A percentile compares a stretch with the other conserved stretches of the same genome.
phyloP scores from a whole-genome alignment of 768 basidiomycete genomes.

The Leccinum imitatum region DNA sequence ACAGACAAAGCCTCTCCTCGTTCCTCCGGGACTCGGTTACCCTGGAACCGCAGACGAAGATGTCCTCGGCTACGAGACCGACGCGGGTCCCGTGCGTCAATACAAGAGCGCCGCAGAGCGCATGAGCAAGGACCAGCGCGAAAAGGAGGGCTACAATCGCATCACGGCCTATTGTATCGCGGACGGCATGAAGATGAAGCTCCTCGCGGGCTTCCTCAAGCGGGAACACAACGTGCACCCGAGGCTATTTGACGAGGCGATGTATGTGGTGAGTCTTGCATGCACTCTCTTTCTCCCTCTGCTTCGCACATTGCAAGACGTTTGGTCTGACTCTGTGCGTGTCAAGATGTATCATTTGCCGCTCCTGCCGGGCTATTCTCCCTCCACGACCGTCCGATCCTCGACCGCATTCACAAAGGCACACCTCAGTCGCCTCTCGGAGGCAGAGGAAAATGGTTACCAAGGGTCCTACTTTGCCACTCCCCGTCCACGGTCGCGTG shows the following conservation, averaged over 20 bases:
- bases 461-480: slow-evolving; percentile 77
- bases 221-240: slow-evolving; percentile 90
- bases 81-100: slow-evolving; percentile 61
- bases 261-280: slow-evolving; percentile 73
- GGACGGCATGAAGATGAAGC: slow-evolving; percentile 81
- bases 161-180: slow-evolving; percentile 90
- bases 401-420: slow-evolving; percentile 64
- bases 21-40: slow-evolving; percentile 14
- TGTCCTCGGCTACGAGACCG: slow-evolving; percentile 63
- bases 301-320: background rate
- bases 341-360: slow-evolving; percentile 87
- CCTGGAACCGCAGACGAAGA: slow-evolving; percentile 39
- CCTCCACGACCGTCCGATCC: slow-evolving; percentile 81
- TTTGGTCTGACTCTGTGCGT: background rate
- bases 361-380: slow-evolving; percentile 87
- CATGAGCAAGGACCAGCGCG: slow-evolving; percentile 84
- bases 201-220: slow-evolving; percentile 82
- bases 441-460: slow-evolving; percentile 90
- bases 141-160: slow-evolving; percentile 75
- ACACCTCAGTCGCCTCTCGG: slow-evolving; percentile 66
- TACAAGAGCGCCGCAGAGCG: slow-evolving; percentile 84
- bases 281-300: background rate
- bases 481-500: slow-evolving; percentile 18
- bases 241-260: slow-evolving; percentile 87
- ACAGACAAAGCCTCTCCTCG: slow-evolving; percentile 70